These are phyloP conservation scores for Camellia granthamiana DNA, from an alignment of 148 eudicot species.

Conservation along the genomic window DNA sequence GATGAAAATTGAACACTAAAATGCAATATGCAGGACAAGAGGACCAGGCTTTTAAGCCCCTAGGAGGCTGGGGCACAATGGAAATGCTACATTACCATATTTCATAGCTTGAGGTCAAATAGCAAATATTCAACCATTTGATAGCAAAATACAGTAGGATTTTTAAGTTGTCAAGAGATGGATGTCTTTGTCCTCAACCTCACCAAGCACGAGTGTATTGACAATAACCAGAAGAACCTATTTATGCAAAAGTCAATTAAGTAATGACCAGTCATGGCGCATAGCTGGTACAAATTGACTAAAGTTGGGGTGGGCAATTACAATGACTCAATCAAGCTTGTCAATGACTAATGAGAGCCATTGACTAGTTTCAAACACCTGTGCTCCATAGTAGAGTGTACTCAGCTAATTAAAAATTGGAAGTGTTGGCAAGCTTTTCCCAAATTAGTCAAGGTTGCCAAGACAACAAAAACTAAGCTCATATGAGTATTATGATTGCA, in stretches of 20 bases:
- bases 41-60: too few relatives aligned
- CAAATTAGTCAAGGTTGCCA: not conserved
- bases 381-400: not conserved
- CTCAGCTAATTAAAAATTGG: not conserved
- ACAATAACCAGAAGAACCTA: not conserved
- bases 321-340: not conserved
- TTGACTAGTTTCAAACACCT: not conserved
- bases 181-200: not conserved
- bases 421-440: not conserved
- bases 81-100: not conserved
- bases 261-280: not conserved
- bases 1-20: not conserved
- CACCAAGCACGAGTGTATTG: not conserved
- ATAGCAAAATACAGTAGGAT: not conserved
- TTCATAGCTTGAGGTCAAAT: not conserved
- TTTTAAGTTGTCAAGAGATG: too few relatives aligned
- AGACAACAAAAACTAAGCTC: not conserved
- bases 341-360: not conserved
- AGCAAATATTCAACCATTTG: not conserved
- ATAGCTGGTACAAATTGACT: not conserved
- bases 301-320: not conserved
- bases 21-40: too few relatives aligned
- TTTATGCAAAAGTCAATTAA: not conserved
- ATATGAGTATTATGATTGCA: not conserved
- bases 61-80: not conserved